Evolutionary conservation across 78 protist genomes (phyloP).

Genomic region (Dictyostelium purpureum): DNA sequence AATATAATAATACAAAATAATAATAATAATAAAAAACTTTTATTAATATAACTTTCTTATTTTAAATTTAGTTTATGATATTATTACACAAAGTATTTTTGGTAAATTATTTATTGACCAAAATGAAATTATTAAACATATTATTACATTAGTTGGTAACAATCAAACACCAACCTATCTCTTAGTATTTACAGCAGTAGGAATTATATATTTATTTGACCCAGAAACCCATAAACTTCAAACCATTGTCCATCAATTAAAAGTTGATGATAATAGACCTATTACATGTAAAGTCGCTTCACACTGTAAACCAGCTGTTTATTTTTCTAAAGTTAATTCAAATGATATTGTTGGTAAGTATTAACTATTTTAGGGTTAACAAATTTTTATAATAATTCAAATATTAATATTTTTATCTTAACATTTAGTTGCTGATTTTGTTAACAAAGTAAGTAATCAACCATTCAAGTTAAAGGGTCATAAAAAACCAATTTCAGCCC

Average conservation of each 20-base stretch:
- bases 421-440: conserved; percentile 49
- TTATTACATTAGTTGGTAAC: background rate
- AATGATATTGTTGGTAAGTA: conserved; percentile 74
- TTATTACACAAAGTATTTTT: conserved; percentile 23
- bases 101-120: conserved; percentile 48
- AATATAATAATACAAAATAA: too few relatives aligned
- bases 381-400: background rate
- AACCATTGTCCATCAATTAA: conserved; percentile 59
- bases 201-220: conserved; percentile 48
- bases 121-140: conserved; percentile 18
- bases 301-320: background rate
- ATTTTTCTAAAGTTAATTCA: conserved; percentile 49
- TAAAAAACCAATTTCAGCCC: conserved; percentile 65
- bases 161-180: conserved; percentile 6
- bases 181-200: conserved; percentile 26
- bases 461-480: conserved; percentile 73
- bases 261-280: conserved; percentile 17
- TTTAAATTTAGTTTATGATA: conserved; percentile 39
- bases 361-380: background rate
- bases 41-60: background rate
- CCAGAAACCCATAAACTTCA: conserved; percentile 62
- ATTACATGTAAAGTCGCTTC: conserved; percentile 35
- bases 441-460: background rate
- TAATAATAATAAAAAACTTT: background rate
- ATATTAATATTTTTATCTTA: background rate